Evolutionary conservation across 2,329 filamentous ascomycete genomes (phyloP).

Genomic region (Aspergillus ochraceoroseus): DNA sequence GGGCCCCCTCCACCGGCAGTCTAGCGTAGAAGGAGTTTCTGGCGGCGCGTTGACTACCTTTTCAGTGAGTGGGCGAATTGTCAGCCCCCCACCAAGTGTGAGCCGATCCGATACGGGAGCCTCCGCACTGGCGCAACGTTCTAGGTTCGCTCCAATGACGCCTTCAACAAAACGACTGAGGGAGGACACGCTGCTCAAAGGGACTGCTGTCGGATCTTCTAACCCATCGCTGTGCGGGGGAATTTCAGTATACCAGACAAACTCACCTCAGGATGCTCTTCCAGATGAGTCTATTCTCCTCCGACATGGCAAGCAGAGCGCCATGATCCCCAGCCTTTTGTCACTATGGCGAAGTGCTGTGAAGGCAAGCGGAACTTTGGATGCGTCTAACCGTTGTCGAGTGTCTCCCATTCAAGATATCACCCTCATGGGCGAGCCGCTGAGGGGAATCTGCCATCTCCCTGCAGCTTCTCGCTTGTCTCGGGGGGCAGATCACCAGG

Average conservation of each 20-base stretch:
- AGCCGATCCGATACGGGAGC: slow-evolving; percentile 24
- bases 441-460: slow-evolving; percentile 38
- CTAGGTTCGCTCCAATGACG: slow-evolving; percentile 45
- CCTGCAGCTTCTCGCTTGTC: slow-evolving; percentile 27
- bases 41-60: slow-evolving; percentile 42
- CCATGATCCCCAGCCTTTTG: slow-evolving; percentile 42
- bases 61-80: slow-evolving; percentile 41
- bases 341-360: slow-evolving; percentile 44
- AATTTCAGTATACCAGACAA: slow-evolving; percentile 40
- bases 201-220: slow-evolving; percentile 25
- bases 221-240: slow-evolving; percentile 37
- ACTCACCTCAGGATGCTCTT: slow-evolving; percentile 32
- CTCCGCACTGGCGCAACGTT: slow-evolving; percentile 29
- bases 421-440: slow-evolving; percentile 39
- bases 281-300: slow-evolving; percentile 45
- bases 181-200: slow-evolving; percentile 44
- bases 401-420: slow-evolving; percentile 39
- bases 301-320: slow-evolving; percentile 41
- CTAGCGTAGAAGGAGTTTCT: slow-evolving; percentile 38
- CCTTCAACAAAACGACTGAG: slow-evolving; percentile 46
- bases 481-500: slow-evolving; percentile 20
- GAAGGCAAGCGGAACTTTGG: slow-evolving; percentile 37
- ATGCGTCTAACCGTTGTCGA: slow-evolving; percentile 38
- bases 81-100: slow-evolving; percentile 23
- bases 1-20: slow-evolving; percentile 38